These are phyloP conservation scores for Starmera pachycereana DNA, from an alignment of 805 yeast species.

Conservation along the genomic window DNA sequence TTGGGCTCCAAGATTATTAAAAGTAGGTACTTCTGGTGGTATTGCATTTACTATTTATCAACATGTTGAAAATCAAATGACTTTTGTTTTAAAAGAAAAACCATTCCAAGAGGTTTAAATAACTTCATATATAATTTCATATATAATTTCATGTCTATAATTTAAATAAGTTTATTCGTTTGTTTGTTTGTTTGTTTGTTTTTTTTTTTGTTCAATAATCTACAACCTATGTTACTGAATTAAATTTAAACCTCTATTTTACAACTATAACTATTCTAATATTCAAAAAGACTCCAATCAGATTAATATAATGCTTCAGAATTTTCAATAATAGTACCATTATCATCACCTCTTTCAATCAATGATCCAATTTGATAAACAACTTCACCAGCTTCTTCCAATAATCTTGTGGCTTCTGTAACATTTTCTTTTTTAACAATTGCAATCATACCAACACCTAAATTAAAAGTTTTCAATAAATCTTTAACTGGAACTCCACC, in stretches of 20 bases:
- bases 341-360: conserved; percentile 33
- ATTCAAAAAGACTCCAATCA: background rate
- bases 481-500: conserved; percentile 87
- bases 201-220: too few species aligned
- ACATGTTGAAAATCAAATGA: conserved; percentile 38
- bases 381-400: conserved; percentile 60
- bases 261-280: background rate
- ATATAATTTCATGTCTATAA: too few species aligned
- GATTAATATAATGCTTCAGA: conserved; percentile 19
- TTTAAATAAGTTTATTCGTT: background rate
- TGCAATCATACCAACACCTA: conserved; percentile 95
- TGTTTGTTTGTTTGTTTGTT: too few species aligned
- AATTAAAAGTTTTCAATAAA: conserved; percentile 81
- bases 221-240: too few species aligned
- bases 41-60: conserved; percentile 57
- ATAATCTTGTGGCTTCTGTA: conserved; percentile 37
- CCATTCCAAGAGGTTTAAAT: conserved; percentile 24
- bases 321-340: conserved; percentile 43
- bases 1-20: conserved; percentile 56
- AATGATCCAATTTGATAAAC: conserved; percentile 64
- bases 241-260: background rate
- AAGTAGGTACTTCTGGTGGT: conserved; percentile 64
- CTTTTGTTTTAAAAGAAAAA: conserved; percentile 24
- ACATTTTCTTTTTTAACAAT: conserved; percentile 68
- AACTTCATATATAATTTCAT: background rate